phyloP scores from a whole-genome alignment of 768 basidiomycete species.

The Phlebiopsis flavidoalba region DNA sequence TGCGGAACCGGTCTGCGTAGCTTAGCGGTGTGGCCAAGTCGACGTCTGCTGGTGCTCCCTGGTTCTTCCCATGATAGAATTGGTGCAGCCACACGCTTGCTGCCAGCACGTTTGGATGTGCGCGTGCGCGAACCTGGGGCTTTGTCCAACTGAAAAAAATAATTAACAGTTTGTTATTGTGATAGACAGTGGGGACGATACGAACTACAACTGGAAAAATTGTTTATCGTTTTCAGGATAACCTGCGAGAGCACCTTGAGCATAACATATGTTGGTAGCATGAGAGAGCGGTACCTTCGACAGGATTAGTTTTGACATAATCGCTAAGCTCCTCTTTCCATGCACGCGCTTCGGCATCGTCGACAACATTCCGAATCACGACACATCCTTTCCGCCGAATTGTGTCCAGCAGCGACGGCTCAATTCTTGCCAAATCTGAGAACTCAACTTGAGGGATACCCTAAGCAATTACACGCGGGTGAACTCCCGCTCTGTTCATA shows the following conservation, averaged over 20 bases:
- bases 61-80: constrained; percentile 46
- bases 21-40: constrained; percentile 57
- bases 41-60: constrained; percentile 40
- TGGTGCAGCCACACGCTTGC: constrained; percentile 57
- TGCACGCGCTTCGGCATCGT: constrained; percentile 44
- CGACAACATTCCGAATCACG: constrained; percentile 57
- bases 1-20: constrained; percentile 73
- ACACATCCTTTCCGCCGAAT: constrained; percentile 55
- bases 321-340: constrained; percentile 57
- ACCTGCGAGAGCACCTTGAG: constrained; percentile 28
- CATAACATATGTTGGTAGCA: not conserved
- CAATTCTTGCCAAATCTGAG: constrained; percentile 43
- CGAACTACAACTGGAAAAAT: constrained; percentile 70
- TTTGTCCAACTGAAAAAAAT: constrained; percentile 36
- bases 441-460: constrained; percentile 61
- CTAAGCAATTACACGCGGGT: constrained; percentile 25
- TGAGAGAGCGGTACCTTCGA: constrained; percentile 36
- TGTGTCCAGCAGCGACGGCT: constrained; percentile 37
- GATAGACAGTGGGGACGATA: not conserved
- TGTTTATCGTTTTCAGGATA: constrained; percentile 56
- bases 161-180: not conserved
- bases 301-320: constrained; percentile 54
- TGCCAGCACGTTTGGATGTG: constrained; percentile 60
- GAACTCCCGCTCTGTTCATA: not conserved
- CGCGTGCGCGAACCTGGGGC: constrained; percentile 62